phyloP scores from a whole-genome alignment of 345 rosid species.

The Citrus medica region DNA sequence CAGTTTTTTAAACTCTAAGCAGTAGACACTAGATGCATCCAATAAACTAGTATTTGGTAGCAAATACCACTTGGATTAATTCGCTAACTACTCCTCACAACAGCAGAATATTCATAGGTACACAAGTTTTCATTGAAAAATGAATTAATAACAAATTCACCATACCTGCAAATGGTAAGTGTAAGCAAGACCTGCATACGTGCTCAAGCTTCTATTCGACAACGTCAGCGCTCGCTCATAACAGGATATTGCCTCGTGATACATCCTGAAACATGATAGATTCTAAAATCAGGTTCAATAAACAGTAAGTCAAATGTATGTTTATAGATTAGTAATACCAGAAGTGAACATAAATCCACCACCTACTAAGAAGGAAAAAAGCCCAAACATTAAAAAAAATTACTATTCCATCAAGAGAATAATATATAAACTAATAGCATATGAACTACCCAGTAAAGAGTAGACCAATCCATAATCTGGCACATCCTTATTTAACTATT shows the following conservation, averaged over 20 bases:
- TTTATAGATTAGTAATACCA: not conserved
- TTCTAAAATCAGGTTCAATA: conserved; percentile 17
- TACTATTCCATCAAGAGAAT: not conserved
- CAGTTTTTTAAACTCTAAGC: not conserved
- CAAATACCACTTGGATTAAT: not conserved
- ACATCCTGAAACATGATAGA: conserved; percentile 49
- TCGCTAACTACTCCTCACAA: not conserved
- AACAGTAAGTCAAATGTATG: not conserved
- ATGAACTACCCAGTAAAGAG: not conserved
- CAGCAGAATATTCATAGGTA: not conserved
- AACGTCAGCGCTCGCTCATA: conserved; percentile 87
- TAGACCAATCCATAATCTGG: not conserved
- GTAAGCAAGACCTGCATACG: conserved; percentile 95
- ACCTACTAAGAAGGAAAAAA: not conserved
- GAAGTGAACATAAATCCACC: not conserved
- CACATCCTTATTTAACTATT: not conserved
- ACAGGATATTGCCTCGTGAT: conserved; percentile 60
- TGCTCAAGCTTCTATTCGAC: conserved; percentile 81
- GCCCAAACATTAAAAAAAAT: not conserved
- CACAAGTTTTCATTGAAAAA: not conserved
- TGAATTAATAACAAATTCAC: not conserved
- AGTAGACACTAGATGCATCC: not conserved
- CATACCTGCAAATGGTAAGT: conserved; percentile 64
- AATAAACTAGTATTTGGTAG: not conserved
- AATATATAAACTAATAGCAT: not conserved